Conservation (phyloP, 2,329 filamentous ascomycete species). For the Epichloe sylvatica region DNA sequence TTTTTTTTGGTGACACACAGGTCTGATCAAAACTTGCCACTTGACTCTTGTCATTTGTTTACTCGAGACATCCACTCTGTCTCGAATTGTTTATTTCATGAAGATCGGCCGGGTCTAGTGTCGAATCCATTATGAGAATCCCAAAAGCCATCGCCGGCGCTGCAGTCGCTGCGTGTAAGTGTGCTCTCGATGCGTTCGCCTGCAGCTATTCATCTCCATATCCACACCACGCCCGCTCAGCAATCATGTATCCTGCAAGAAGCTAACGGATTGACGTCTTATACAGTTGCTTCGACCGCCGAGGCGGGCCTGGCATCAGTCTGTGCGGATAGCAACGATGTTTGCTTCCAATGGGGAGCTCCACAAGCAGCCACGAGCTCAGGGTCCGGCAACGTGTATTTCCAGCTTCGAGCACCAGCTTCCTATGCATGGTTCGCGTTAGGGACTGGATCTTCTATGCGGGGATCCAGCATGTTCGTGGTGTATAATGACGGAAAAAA, state of each 20-base stretch:
- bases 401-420: constrained; percentile 42
- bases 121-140: background rate
- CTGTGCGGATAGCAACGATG: background rate
- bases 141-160: background rate
- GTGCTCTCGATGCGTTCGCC: background rate
- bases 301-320: background rate
- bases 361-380: constrained; percentile 34
- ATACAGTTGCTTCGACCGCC: background rate
- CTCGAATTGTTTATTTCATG: background rate
- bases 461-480: constrained; percentile 45
- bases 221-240: background rate
- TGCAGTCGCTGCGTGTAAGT: constrained; percentile 1
- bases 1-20: background rate
- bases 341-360: constrained; percentile 44
- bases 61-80: background rate
- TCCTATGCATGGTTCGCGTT: constrained; percentile 43
- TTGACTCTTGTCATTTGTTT: background rate
- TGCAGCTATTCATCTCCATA: background rate
- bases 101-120: background rate
- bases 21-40: background rate
- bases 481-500: constrained; percentile 43
- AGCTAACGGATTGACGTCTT: background rate
- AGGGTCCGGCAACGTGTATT: constrained; percentile 42
- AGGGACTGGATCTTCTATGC: constrained; percentile 43
- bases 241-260: background rate